A percentile compares a stretch with the other conserved stretches of the same genome.
phyloP scores from a whole-genome alignment of 2,329 filamentous ascomycete species.

The Ophiostoma fasciatum region DNA sequence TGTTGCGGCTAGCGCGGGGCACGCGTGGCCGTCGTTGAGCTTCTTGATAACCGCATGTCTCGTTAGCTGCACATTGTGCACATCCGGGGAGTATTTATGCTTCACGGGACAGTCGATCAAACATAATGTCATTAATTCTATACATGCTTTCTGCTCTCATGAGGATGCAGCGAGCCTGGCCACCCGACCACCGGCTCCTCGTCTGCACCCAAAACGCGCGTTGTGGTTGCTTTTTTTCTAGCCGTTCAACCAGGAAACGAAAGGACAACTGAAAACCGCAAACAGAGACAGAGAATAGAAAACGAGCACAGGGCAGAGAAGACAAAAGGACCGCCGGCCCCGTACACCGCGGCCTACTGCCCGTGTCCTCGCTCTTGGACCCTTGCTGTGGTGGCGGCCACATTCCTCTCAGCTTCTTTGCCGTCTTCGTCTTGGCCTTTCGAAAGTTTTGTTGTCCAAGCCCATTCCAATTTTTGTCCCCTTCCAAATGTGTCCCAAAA shows the following conservation, averaged over 20 bases:
- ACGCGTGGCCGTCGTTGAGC: too few relatives aligned
- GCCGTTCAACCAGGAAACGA: background rate
- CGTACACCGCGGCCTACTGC: background rate
- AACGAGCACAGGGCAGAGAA: background rate
- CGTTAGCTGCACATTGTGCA: too few relatives aligned
- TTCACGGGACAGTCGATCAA: too few relatives aligned
- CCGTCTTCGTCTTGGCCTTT: background rate
- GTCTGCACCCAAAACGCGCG: background rate
- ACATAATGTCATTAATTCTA: constrained; percentile 7
- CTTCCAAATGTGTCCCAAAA: constrained; percentile 6
- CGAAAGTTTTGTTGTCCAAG: constrained; percentile 3
- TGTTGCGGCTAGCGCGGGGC: constrained; percentile 8
- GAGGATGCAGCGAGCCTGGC: background rate
- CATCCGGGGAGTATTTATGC: too few relatives aligned
- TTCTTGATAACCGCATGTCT: constrained; percentile 3
- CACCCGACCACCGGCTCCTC: background rate
- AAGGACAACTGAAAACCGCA: too few relatives aligned
- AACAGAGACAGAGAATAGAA: background rate
- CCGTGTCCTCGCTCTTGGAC: too few relatives aligned
- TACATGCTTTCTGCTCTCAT: constrained; percentile 1
- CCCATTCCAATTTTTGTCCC: constrained; percentile 8
- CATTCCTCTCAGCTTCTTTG: background rate
- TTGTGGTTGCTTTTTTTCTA: constrained; percentile 2
- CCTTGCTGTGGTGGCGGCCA: too few relatives aligned
- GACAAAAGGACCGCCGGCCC: background rate